phyloP scores from a whole-genome alignment of 768 basidiomycete species.

The Trametes punicea region DNA sequence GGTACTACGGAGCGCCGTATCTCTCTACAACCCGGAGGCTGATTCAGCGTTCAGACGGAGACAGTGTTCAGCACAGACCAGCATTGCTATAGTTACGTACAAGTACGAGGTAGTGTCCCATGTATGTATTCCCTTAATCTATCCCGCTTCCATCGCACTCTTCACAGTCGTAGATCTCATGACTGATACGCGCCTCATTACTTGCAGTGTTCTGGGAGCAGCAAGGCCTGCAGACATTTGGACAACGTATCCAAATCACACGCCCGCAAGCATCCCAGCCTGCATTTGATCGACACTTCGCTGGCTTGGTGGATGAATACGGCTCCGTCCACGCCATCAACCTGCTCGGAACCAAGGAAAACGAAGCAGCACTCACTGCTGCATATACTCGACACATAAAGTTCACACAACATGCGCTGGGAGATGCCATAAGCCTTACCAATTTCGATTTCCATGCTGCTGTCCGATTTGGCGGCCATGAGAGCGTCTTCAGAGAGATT shows the following conservation, averaged over 20 bases:
- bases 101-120: slow-evolving; percentile 94
- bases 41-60: slow-evolving; percentile 63
- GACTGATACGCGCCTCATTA: slow-evolving; percentile 1
- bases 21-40: slow-evolving; percentile 1
- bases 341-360: slow-evolving; percentile 87
- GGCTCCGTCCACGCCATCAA: slow-evolving; percentile 85
- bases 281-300: slow-evolving; percentile 93
- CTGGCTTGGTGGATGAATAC: slow-evolving; percentile 84
- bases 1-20: slow-evolving; percentile 36
- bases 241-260: slow-evolving; percentile 91
- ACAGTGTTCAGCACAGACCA: slow-evolving; percentile 84
- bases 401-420: slow-evolving; percentile 56
- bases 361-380: slow-evolving; percentile 78
- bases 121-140: slow-evolving; percentile 51
- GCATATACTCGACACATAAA: slow-evolving; percentile 83
- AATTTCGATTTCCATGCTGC: slow-evolving; percentile 93
- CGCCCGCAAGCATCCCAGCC: slow-evolving; percentile 95
- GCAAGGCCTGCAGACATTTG: slow-evolving; percentile 92
- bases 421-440: slow-evolving; percentile 72
- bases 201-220: slow-evolving; percentile 96
- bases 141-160: not conserved
- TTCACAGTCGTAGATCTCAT: slow-evolving; percentile 5
- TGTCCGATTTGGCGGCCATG: slow-evolving; percentile 80
- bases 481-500: slow-evolving; percentile 75
- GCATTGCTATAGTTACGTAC: slow-evolving; percentile 87